Evolutionary conservation across 2,329 filamentous ascomycete genomes (phyloP), one percentile per base, ranked within the genome.

Genomic region (Botrytis cinerea): DNA sequence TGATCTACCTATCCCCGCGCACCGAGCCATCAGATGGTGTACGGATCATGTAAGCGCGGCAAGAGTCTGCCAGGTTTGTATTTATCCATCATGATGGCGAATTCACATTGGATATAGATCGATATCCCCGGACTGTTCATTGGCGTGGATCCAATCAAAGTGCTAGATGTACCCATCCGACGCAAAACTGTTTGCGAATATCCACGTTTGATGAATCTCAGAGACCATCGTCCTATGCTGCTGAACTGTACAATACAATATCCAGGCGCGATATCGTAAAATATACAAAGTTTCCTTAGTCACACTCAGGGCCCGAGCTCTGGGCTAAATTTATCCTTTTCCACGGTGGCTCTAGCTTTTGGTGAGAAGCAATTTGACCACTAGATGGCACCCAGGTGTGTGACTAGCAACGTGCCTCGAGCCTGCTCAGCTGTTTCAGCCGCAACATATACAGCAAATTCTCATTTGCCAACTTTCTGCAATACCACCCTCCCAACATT

Each of bases 331-430:
- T n/a, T n/a, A 51, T 51, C 48, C 5, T 25, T 12, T 5, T 25
- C 14, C 1, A 2, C 0, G 1, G 48, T 51, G 25, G 25, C 48
- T 51, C 22, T n/a, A 51, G 48, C 48, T 51, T 25, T n/a, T 6
- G 2, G 48, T 0, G 12, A 2, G 10, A 7, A 14, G 2, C 48
- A 51, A n/a, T 51, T 0, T 51, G 4, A 51, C 2, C 4, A 25
- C 48, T 51, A 51, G 10, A 51, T 51, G 48, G n/a, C 48, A 14
- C 25, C 4, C 48, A 14, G 22, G 48, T 51, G 48, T 51, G 25
- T 12, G 2, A 51, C 10, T 51, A 48, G 46, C 25, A 9, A 48
- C 22, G 9, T 48, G 4, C 46, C 45, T 46, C 8, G 45, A 46
- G 46, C 20, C 46, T 48, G 20, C 46, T 25, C 45, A 48, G 45